Evolutionary conservation across 202 grass and related monocot genomes (phyloP).

Genomic region (Brachypodium distachyon): DNA sequence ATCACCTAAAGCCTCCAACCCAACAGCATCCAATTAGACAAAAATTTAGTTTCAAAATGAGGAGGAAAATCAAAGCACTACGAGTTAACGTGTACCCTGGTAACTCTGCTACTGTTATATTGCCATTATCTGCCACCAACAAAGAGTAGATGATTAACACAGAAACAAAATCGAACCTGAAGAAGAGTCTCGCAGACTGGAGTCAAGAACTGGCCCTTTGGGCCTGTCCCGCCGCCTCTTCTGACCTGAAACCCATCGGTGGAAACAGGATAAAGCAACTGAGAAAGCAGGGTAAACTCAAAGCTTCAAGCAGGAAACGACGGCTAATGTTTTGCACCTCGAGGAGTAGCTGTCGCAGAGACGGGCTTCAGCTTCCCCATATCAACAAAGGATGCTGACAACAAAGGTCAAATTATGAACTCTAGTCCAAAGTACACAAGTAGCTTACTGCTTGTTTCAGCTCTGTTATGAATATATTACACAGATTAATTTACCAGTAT

Average conservation of each 20-base stretch:
- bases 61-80: not conserved
- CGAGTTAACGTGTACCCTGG: not conserved
- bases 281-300: not conserved
- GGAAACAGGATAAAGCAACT: not conserved
- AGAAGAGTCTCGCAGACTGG: not conserved
- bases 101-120: not conserved
- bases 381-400: not conserved
- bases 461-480: not conserved
- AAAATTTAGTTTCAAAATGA: not conserved
- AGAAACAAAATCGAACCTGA: not conserved
- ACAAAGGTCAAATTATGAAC: too few species aligned
- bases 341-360: not conserved
- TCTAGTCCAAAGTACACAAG: too few species aligned
- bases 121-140: not conserved
- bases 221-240: not conserved
- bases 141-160: not conserved
- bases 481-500: not conserved
- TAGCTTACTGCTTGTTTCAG: too few species aligned
- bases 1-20: not conserved
- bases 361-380: constrained; percentile 5
- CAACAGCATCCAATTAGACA: not conserved
- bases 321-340: not conserved
- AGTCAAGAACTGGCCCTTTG: not conserved
- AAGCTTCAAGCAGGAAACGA: not conserved
- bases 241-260: not conserved